phyloP scores from a whole-genome alignment of 2,329 filamentous ascomycete species.

The Stachybotrys chartarum region DNA sequence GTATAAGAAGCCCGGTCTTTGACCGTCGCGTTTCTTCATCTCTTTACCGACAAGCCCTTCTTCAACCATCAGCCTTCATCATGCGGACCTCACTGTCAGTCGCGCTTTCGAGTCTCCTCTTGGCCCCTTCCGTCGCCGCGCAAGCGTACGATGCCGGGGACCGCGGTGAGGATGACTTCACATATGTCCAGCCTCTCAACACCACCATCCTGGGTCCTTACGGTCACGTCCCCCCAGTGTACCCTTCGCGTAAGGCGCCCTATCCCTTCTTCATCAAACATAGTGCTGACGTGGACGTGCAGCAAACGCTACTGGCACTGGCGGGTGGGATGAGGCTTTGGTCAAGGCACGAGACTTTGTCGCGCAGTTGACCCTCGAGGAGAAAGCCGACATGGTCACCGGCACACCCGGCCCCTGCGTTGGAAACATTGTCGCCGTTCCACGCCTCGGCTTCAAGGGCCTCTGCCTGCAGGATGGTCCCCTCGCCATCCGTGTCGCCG shows the following conservation, averaged over 20 bases:
- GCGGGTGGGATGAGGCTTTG: conserved; percentile 27
- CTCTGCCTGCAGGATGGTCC: conserved; percentile 33
- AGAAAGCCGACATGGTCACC: conserved; percentile 25
- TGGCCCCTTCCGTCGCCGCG: conserved; percentile 15
- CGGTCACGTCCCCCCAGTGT: conserved; percentile 27
- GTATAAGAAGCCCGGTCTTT: neutral
- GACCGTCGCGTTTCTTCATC: neutral
- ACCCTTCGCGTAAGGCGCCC: conserved; percentile 28
- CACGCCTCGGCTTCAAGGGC: conserved; percentile 32
- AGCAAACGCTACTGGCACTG: conserved; percentile 28
- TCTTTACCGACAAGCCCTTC: neutral
- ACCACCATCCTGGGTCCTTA: conserved; percentile 32
- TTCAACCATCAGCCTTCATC: neutral
- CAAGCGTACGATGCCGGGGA: conserved; percentile 16
- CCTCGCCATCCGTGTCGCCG: conserved; percentile 20
- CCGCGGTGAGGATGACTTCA: conserved; percentile 21
- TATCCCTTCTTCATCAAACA: neutral
- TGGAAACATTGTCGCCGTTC: conserved; percentile 28
- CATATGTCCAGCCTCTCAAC: conserved; percentile 31
- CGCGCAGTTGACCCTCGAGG: conserved; percentile 17
- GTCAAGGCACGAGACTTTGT: conserved; percentile 27
- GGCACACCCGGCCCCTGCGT: conserved; percentile 24
- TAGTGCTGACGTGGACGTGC: conserved; percentile 5
- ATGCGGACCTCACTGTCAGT: conserved; percentile 4
- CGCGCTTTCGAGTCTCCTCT: conserved; percentile 31